phyloP scores from a whole-genome alignment of 1,284 basidiomycete genomes.

The Ustilago curta region DNA sequence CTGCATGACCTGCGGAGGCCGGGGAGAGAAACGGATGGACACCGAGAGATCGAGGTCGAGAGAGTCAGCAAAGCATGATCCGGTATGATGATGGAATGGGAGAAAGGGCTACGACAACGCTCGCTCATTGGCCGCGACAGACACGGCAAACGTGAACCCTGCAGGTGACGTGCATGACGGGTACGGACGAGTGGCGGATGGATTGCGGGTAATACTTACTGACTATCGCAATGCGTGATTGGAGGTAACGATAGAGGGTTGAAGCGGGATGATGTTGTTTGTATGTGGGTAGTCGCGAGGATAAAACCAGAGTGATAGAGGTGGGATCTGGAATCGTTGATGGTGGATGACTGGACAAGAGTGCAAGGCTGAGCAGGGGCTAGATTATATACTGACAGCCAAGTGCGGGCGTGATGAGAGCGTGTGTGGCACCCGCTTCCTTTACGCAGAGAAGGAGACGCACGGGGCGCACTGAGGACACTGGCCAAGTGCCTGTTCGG shows the following conservation, averaged over 20 bases:
- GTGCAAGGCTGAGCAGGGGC: slow-evolving; percentile 12
- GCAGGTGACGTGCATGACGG: slow-evolving; percentile 31
- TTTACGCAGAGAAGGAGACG: not conserved
- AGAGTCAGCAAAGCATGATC: slow-evolving; percentile 1
- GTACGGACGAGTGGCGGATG: slow-evolving; percentile 23
- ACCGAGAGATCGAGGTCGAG: too few relatives aligned
- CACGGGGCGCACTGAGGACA: slow-evolving; percentile 20
- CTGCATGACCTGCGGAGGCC: slow-evolving; percentile 47
- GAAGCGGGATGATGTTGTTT: slow-evolving; percentile 1
- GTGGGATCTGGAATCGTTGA: slow-evolving; percentile 17
- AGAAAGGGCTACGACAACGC: not conserved
- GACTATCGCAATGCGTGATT: slow-evolving; percentile 1
- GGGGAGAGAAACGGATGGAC: not conserved
- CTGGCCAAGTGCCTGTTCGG: slow-evolving; percentile 17
- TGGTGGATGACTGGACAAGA: not conserved
- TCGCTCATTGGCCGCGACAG: slow-evolving; percentile 19
- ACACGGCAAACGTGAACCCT: slow-evolving; percentile 24
- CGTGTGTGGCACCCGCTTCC: slow-evolving; percentile 11
- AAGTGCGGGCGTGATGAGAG: slow-evolving; percentile 11
- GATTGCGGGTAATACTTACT: slow-evolving; percentile 34
- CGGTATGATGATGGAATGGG: not conserved
- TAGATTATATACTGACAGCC: slow-evolving; percentile 27
- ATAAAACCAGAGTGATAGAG: slow-evolving; percentile 6
- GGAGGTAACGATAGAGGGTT: not conserved
- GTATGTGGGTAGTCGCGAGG: not conserved